Evolutionary conservation across 768 basidiomycete genomes (phyloP), one percentile per base, ranked within the genome.

Genomic region (Serpula lacrymans): DNA sequence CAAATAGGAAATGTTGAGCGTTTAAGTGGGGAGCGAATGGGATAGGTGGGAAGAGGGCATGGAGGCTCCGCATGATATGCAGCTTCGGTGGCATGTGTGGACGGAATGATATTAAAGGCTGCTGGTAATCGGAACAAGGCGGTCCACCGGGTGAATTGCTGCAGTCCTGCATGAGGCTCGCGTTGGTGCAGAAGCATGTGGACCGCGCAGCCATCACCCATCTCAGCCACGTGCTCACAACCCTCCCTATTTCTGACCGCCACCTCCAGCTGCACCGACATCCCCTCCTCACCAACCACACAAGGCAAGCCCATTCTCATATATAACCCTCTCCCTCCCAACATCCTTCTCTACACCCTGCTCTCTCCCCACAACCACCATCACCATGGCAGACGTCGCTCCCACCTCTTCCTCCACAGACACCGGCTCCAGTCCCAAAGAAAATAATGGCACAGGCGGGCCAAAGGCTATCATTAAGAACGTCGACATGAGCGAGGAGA

Each of bases 401-500:
- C 73, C 71, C 42, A 76, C 72, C 20, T 73, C 80, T 31, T 61
- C 74, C 23, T 74, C 78, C 43, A 71, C 73, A 53, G 79, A 83
- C 50, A 64, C 72, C 40, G 64, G 64, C 47, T 70, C 74, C 35
- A 59, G 60, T 27, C 61, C 72, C 31, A 63, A 54, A 52, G 68
- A 69, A 41, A 55, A 57, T 41, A 53, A 51, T 34, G 61, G 69
- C 52, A 48, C 55, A 29, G 42, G 47, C 12, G 71, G 72, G 26
- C 77, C 82, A 45, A 93, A 92, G 60, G 91, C 92, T 46, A 84
- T 88, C 70, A 91, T 97, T 58, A 96, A 96, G 70, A 92, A 88
- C 57, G 90, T 94, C 47, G 94, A 97, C 68, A 96, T 96, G 93
- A 77, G 69, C 54, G 92, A 96, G 53, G 91, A 95, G 59, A 87